Evolutionary conservation across 495 filamentous ascomycete species (phyloP).

Genomic region (Aspergillus sparsus): DNA sequence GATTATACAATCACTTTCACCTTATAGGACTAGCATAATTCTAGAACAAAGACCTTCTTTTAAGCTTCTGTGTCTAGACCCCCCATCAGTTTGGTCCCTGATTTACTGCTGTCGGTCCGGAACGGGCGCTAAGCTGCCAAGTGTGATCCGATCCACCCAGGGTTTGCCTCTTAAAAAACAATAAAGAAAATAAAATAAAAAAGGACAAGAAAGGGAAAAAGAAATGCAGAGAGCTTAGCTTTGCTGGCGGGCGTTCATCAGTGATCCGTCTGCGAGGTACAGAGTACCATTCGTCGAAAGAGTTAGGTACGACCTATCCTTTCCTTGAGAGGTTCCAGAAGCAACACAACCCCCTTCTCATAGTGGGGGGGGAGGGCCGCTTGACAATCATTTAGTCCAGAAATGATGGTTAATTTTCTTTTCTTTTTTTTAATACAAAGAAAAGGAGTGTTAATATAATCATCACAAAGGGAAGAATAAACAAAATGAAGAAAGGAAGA

Average conservation of each 20-base stretch:
- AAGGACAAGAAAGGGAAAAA: slow-evolving; percentile 5
- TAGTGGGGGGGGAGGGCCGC: not conserved
- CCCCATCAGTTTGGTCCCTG: not conserved
- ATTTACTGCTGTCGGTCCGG: slow-evolving; percentile 14
- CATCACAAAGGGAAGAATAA: too few relatives aligned
- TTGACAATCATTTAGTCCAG: not conserved
- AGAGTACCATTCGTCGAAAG: not conserved
- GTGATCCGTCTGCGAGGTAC: not conserved
- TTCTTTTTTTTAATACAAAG: too few relatives aligned
- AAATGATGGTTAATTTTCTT: not conserved
- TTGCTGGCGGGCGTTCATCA: slow-evolving; percentile 3
- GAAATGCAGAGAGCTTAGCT: slow-evolving; percentile 1
- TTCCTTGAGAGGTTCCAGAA: slow-evolving; percentile 20
- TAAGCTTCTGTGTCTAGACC: not conserved
- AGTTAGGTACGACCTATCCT: slow-evolving; percentile 4
- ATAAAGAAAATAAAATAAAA: slow-evolving; percentile 1
- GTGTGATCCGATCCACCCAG: slow-evolving; percentile 23
- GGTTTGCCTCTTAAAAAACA: slow-evolving; percentile 17
- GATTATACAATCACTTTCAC: not conserved
- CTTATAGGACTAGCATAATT: not conserved
- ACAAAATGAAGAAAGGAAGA: too few relatives aligned
- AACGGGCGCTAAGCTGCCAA: slow-evolving; percentile 23
- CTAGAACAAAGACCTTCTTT: not conserved
- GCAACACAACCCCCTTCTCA: slow-evolving; percentile 6
- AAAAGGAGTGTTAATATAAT: too few relatives aligned